Evolutionary conservation across 176 grass and related monocot genomes (phyloP).

Genomic region (Carex parvula): DNA sequence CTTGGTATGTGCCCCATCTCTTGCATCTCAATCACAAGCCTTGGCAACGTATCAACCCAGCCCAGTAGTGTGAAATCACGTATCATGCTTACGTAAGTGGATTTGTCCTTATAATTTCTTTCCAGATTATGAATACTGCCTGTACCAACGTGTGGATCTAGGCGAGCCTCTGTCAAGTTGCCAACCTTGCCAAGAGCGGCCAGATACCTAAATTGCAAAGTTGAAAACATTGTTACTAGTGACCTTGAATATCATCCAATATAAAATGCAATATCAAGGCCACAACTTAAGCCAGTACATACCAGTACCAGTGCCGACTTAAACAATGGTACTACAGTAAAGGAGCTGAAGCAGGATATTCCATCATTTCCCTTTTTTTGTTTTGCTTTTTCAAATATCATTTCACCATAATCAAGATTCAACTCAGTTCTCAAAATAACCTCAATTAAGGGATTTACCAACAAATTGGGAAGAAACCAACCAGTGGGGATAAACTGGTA

Average conservation of each 20-base stretch:
- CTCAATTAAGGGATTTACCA: neutral
- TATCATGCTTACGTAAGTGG: slow-evolving; percentile 83
- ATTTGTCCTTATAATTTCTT: slow-evolving; percentile 51
- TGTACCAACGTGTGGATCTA: slow-evolving; percentile 45
- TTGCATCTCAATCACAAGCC: slow-evolving; percentile 89
- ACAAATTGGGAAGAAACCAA: neutral
- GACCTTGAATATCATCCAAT: neutral
- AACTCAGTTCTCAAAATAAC: neutral
- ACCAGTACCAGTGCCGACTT: neutral
- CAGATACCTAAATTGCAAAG: slow-evolving; percentile 43
- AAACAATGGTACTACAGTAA: too few relatives aligned
- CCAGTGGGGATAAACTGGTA: neutral
- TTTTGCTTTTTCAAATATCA: neutral
- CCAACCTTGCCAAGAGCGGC: slow-evolving; percentile 70
- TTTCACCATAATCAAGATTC: neutral
- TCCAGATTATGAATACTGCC: slow-evolving; percentile 30
- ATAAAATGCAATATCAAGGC: slow-evolving; percentile 4
- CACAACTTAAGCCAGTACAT: neutral
- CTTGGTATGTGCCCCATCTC: slow-evolving; percentile 70
- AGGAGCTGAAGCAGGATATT: too few relatives aligned
- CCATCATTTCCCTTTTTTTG: neutral
- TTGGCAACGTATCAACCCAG: slow-evolving; percentile 60
- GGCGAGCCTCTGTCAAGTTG: slow-evolving; percentile 51
- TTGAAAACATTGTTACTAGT: neutral
- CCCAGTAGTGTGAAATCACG: slow-evolving; percentile 53